phyloP scores from a whole-genome alignment of 495 filamentous ascomycete species.

The Penicillium silybi region DNA sequence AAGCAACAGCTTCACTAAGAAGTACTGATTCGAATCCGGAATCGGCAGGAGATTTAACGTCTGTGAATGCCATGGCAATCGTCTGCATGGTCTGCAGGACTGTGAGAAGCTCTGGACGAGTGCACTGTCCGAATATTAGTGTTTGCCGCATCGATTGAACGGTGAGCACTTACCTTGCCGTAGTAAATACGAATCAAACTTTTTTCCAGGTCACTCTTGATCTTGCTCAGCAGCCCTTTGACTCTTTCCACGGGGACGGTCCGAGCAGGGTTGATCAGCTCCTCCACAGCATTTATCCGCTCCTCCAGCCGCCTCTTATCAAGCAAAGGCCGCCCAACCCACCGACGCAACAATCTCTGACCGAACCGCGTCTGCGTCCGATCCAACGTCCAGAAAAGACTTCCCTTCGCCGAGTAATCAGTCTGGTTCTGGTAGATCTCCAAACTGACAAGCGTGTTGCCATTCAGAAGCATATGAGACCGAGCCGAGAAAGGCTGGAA shows the following conservation, averaged over 20 bases:
- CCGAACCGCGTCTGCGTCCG: slow-evolving; percentile 90
- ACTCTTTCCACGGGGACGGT: slow-evolving; percentile 68
- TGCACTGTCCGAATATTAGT: slow-evolving; percentile 54
- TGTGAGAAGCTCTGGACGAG: slow-evolving; percentile 80
- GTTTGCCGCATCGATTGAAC: not conserved
- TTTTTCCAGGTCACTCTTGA: slow-evolving; percentile 82
- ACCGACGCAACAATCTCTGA: slow-evolving; percentile 81
- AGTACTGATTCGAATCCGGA: slow-evolving; percentile 70
- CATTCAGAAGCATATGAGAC: slow-evolving; percentile 94
- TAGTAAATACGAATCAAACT: slow-evolving; percentile 96
- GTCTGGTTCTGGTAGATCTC: slow-evolving; percentile 97
- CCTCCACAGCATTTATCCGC: slow-evolving; percentile 83
- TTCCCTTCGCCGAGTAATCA: slow-evolving; percentile 79
- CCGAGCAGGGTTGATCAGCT: slow-evolving; percentile 67
- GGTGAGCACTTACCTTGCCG: slow-evolving; percentile 53
- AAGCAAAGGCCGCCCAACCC: slow-evolving; percentile 90
- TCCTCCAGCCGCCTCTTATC: slow-evolving; percentile 74
- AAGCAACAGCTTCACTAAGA: slow-evolving; percentile 68
- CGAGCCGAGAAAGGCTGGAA: slow-evolving; percentile 95
- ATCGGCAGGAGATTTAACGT: slow-evolving; percentile 60
- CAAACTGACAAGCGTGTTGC: slow-evolving; percentile 88
- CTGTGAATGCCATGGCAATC: slow-evolving; percentile 69
- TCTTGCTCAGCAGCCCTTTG: slow-evolving; percentile 61
- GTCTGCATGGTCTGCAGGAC: slow-evolving; percentile 80
- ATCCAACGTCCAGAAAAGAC: slow-evolving; percentile 93